phyloP scores from a whole-genome alignment of 352 stramenopile species.

The Pythium sukuiense region DNA sequence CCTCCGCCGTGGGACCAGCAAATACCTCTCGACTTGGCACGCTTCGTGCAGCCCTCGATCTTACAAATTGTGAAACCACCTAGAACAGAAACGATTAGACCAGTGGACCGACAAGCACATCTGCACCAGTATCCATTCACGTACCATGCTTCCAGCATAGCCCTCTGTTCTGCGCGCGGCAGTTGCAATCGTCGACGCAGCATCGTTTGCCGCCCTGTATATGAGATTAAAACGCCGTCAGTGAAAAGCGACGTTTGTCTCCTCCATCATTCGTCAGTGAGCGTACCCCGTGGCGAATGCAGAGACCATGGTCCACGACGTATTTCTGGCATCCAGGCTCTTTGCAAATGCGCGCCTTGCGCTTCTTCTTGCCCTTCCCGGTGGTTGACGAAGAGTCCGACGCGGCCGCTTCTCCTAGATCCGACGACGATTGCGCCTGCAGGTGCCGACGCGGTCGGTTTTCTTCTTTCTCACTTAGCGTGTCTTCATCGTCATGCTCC shows the following conservation, averaged over 20 bases:
- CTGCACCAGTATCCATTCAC: neutral
- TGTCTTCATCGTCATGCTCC: slow-evolving; percentile 21
- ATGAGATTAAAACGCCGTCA: neutral
- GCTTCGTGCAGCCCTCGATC: slow-evolving; percentile 32
- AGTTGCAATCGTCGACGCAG: slow-evolving; percentile 43
- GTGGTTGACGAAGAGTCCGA: neutral
- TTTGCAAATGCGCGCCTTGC: slow-evolving; percentile 44
- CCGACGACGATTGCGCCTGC: neutral
- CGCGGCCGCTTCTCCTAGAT: neutral
- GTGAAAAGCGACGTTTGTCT: neutral
- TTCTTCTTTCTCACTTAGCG: slow-evolving; percentile 14
- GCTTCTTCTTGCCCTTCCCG: slow-evolving; percentile 38
- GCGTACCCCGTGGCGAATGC: slow-evolving; percentile 42
- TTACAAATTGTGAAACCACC: slow-evolving; percentile 35
- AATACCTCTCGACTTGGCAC: slow-evolving; percentile 31
- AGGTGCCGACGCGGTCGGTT: neutral
- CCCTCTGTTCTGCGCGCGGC: slow-evolving; percentile 39
- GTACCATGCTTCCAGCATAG: slow-evolving; percentile 47
- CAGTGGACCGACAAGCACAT: neutral
- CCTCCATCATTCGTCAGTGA: neutral
- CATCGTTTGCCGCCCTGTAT: slow-evolving; percentile 43
- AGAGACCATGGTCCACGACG: slow-evolving; percentile 45
- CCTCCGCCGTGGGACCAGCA: slow-evolving; percentile 37
- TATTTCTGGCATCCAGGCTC: slow-evolving; percentile 43
- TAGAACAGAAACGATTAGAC: neutral